Percentiles rank a stretch among this genome's conserved stretches.
Evolutionary conservation across 1,284 basidiomycete genomes (phyloP).

Genomic region (Ustilago hordei): DNA sequence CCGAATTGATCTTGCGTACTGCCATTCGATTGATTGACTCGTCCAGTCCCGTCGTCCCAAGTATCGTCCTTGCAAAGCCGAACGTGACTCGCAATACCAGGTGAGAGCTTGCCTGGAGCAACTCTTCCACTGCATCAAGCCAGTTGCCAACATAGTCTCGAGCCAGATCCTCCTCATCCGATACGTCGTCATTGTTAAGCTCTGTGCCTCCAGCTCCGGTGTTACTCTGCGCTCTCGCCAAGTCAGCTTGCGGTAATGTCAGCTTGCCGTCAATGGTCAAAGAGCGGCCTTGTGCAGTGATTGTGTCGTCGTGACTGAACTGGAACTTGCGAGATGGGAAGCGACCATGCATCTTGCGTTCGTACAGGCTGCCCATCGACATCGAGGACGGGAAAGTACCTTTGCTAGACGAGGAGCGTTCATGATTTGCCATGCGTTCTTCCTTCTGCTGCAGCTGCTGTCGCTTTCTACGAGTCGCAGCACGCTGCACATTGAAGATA

Average conservation of each 20-base stretch:
- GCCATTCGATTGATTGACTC: conserved; percentile 25
- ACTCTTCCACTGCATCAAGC: conserved; percentile 32
- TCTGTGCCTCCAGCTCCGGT: background rate
- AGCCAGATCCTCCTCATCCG: conserved; percentile 10
- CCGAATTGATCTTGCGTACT: conserved; percentile 17
- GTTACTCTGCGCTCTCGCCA: background rate
- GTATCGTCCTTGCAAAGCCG: conserved; percentile 18
- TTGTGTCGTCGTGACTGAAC: conserved; percentile 14
- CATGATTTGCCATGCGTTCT: background rate
- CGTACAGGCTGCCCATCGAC: conserved; percentile 34
- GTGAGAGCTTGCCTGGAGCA: conserved; percentile 19
- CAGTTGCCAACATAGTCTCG: conserved; percentile 38
- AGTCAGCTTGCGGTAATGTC: conserved; percentile 1
- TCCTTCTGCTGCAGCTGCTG: conserved; percentile 10
- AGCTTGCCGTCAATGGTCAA: conserved; percentile 12
- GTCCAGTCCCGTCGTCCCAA: conserved; percentile 24
- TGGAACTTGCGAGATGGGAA: conserved; percentile 45
- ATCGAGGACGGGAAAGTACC: conserved; percentile 22
- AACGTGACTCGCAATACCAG: conserved; percentile 20
- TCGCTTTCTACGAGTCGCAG: conserved; percentile 17
- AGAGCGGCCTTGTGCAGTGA: conserved; percentile 14
- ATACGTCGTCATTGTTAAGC: background rate
- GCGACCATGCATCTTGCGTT: conserved; percentile 50
- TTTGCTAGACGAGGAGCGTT: conserved; percentile 11
- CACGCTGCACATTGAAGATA: conserved; percentile 47